Evolutionary conservation across 768 basidiomycete genomes (phyloP), one percentile per base, ranked within the genome.

Genomic region (Lepiota subincarnata): DNA sequence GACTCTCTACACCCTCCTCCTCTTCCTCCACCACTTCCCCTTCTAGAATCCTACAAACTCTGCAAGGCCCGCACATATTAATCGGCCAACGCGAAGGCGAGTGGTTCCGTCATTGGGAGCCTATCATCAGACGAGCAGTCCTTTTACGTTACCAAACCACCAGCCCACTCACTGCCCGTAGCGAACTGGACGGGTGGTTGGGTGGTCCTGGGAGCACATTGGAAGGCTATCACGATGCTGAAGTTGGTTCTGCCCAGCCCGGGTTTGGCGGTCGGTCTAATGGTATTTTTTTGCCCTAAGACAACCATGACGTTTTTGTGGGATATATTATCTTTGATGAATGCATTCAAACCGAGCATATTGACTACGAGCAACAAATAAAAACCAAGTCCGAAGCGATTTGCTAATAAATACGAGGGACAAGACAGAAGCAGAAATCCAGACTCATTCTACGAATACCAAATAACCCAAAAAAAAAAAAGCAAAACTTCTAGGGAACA

Each of bases 101-200:
- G 57, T 94, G 90, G 90, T 87, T 91, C 65, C 78, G 75, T 64
- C 73, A 72, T 49, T 92, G 91, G 89, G 87, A 92, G 61, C 73
- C 72, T 20, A 73, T 81, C 0, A 89, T 94, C 50, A 72, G 71
- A 39, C 74, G 79, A 19, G 82, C 81, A 0, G 87, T 91, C 1
- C 56, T 70, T 4, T 67, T 64, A 48, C 70, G 73, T 16, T 70
- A 77, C 58, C 73, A 72, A 46, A 77, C 78, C 3, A 64, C 69
- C 6, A 67, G 64, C 13, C 70, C 68, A 1, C 62, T 70, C 14
- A 46, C 57, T 20, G 38, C 43, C n/a, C 48, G 39, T 31, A 47
- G n/a, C 20, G 52, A 53, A 13, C 18, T 53, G 44, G 39, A 49
- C n/a, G 56, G 40, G 11, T 46, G 34, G 39, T 48, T 51, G 11